Evolutionary conservation across 2,329 filamentous ascomycete species (phyloP), one percentile per base, ranked within the genome.

Genomic region (Stemphylium beticola): DNA sequence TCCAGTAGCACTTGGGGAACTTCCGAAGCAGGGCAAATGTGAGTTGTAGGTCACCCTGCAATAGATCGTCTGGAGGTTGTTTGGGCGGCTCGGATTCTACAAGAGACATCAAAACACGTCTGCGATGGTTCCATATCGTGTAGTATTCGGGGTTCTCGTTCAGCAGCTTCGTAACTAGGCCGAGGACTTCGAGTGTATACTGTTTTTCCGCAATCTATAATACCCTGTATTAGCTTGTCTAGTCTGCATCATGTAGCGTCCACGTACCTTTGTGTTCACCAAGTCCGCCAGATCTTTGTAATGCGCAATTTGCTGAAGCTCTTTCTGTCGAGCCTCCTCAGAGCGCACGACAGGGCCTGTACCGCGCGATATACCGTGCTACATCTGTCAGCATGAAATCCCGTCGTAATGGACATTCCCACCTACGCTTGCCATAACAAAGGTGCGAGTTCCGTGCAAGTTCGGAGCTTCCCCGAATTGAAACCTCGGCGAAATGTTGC

Each of bases 1-100:
- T 93, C 93, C 95, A 98, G 79, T 99, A 99, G 81, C 95, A 98
- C 75, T 99, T 99, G 6, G 95, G 95, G 62, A 87, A 93, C 62
- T 92, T 86, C 61, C 91, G 83, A 44, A 99, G 84, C 17, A 99
- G 83, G 0, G 91, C 91, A 36, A 97, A 85, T 31, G 93, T 87
- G 70, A 97, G 96, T 42, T 80, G 79, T 31, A 99, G 81, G 73
- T 99, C 95, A 50, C 84, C 80, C 41, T 85, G 83, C 57, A 98
- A 82, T 29, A 88, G 71, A 2, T 85, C 78, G 37, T 79, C 73
- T 26, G 78, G 72, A 38, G 72, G 66, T 57, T 75, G 57, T 37
- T 34, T 15, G 15, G 49, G 41, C 3, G 49, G 32, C 20, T 59
- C 56, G 17, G 58, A 49, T 71, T 68, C 78, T 73, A 91, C 80